Evolutionary conservation across 2,329 filamentous ascomycete species (phyloP).

Genomic region (Pseudofabraea citricarpa): DNA sequence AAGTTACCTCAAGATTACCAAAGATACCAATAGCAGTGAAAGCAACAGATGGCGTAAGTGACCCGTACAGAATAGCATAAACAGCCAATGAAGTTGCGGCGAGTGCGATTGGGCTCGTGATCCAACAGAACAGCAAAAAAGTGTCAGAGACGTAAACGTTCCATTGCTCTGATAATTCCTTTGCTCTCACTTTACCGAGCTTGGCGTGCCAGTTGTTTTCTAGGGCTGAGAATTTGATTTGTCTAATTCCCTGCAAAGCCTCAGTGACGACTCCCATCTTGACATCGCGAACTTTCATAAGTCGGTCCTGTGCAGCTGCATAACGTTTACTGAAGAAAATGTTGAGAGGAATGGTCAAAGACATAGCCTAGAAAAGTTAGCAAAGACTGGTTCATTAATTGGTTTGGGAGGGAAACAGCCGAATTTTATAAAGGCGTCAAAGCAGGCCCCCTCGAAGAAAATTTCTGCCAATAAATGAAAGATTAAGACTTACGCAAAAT

Average conservation of each 20-base stretch:
- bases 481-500: no score
- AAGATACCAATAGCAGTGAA: conserved; percentile 77
- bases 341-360: conserved; percentile 63
- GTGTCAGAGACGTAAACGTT: conserved; percentile 60
- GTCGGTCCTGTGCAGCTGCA: conserved; percentile 55
- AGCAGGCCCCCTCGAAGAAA: no score
- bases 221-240: conserved; percentile 79
- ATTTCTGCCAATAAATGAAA: no score
- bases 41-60: conserved; percentile 65
- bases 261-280: conserved; percentile 75
- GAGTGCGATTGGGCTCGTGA: conserved; percentile 68
- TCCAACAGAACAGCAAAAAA: conserved; percentile 62
- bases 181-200: conserved; percentile 59
- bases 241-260: conserved; percentile 71
- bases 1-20: conserved; percentile 64
- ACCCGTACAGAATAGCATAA: conserved; percentile 60
- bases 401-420: no score
- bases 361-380: no score
- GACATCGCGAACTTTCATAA: conserved; percentile 73
- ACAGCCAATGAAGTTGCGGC: conserved; percentile 66
- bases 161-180: conserved; percentile 64
- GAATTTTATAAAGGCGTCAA: no score
- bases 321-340: conserved; percentile 62
- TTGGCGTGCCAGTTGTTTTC: conserved; percentile 71
- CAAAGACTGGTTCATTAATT: no score